phyloP scores from a whole-genome alignment of 2,329 filamentous ascomycete species.

The Aschersonia sp. region DNA sequence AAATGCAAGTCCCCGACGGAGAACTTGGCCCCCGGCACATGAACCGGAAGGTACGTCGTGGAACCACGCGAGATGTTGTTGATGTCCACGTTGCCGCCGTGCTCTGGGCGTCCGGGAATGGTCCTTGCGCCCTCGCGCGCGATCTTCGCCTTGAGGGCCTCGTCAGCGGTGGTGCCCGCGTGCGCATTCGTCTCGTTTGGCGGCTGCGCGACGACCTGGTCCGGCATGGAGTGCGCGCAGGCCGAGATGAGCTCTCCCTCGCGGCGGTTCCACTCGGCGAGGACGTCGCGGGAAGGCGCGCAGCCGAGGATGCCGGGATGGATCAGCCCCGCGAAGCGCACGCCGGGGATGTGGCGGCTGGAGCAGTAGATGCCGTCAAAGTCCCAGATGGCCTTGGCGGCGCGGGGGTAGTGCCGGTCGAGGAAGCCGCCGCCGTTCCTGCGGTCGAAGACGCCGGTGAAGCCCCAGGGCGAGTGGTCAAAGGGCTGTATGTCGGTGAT shows the following conservation, averaged over 20 bases:
- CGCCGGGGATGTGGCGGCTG: slow-evolving; percentile 72
- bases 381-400: slow-evolving; percentile 50
- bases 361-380: slow-evolving; percentile 54
- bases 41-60: slow-evolving; percentile 78
- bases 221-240: slow-evolving; percentile 36
- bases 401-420: slow-evolving; percentile 72
- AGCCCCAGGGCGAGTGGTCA: slow-evolving; percentile 76
- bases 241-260: slow-evolving; percentile 67
- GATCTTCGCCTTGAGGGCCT: slow-evolving; percentile 47
- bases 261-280: slow-evolving; percentile 70
- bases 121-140: slow-evolving; percentile 70
- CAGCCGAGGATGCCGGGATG: slow-evolving; percentile 87
- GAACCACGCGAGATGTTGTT: slow-evolving; percentile 69
- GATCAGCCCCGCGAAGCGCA: slow-evolving; percentile 78
- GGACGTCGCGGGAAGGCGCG: slow-evolving; percentile 64
- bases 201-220: slow-evolving; percentile 59
- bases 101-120: slow-evolving; percentile 70
- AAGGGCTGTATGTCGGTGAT: slow-evolving; percentile 90
- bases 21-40: slow-evolving; percentile 78
- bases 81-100: slow-evolving; percentile 85
- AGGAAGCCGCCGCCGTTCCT: slow-evolving; percentile 80
- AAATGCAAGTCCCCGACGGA: slow-evolving; percentile 82
- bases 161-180: slow-evolving; percentile 46
- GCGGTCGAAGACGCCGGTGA: slow-evolving; percentile 68
- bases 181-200: slow-evolving; percentile 61